Conservation (phyloP, 2,329 filamentous ascomycete species). For the Talaromyces verruculosus region DNA sequence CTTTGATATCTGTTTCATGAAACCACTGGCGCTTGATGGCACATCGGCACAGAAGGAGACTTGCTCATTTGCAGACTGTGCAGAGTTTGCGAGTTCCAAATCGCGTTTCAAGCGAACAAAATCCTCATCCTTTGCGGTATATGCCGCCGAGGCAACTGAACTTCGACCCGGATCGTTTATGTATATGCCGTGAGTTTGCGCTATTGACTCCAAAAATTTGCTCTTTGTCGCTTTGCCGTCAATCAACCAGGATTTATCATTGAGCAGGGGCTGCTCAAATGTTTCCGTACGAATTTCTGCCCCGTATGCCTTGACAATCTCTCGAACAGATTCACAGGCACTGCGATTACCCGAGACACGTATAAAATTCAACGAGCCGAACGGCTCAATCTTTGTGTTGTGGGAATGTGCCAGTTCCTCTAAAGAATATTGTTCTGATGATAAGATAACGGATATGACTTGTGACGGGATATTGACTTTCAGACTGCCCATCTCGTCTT, state of each 20-base stretch:
- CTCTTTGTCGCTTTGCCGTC: slow-evolving; percentile 26
- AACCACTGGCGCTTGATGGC: slow-evolving; percentile 25
- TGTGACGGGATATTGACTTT: slow-evolving; percentile 35
- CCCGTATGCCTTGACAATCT: slow-evolving; percentile 34
- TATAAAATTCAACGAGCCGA: slow-evolving; percentile 34
- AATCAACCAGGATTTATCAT: slow-evolving; percentile 20
- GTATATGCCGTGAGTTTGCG: slow-evolving; percentile 33
- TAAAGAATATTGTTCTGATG: slow-evolving; percentile 35
- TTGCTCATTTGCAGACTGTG: slow-evolving; percentile 23
- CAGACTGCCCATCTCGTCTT: slow-evolving; percentile 38
- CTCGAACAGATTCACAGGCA: slow-evolving; percentile 36
- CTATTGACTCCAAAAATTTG: slow-evolving; percentile 37
- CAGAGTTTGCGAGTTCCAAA: slow-evolving; percentile 34
- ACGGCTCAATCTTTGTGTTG: slow-evolving; percentile 40
- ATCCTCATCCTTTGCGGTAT: slow-evolving; percentile 35
- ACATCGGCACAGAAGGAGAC: slow-evolving; percentile 39
- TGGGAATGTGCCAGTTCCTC: slow-evolving; percentile 38
- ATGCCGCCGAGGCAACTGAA: slow-evolving; percentile 33
- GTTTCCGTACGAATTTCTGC: slow-evolving; percentile 33
- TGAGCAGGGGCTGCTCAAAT: slow-evolving; percentile 28
- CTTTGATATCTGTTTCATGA: slow-evolving; percentile 9
- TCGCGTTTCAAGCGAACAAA: slow-evolving; percentile 37
- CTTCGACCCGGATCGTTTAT: slow-evolving; percentile 27
- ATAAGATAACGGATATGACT: slow-evolving; percentile 34
- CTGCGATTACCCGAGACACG: slow-evolving; percentile 37